Evolutionary conservation across 768 basidiomycete genomes (phyloP), one percentile per base, ranked within the genome.

Genomic region (Lyophyllum decastes): DNA sequence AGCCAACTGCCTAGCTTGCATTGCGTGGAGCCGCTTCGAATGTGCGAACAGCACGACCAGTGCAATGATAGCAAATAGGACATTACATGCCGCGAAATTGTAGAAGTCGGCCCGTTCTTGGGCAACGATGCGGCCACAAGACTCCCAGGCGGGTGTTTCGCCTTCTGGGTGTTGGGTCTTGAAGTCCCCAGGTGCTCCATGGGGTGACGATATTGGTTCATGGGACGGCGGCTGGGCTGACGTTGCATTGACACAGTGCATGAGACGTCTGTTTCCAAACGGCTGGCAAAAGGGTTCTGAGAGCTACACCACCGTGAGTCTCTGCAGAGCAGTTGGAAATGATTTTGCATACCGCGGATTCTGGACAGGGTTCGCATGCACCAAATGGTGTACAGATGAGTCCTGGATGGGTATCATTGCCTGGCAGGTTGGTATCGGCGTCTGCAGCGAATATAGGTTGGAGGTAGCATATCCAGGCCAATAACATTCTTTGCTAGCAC

Each of bases 211-310:
- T 14, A 63, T 60, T 24, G 53, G 34, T 33, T 27, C 58, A 58
- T 67, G 60, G 38, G 66, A 61, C 16, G 65, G 72, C 49, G 57
- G 58, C 17, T 38, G 38, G 16, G 60, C 21, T 34, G 72, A 70
- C 47, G 66, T 73, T 49, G 70, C 63, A 61, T 80, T 82, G 33
- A 83, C 67, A 59, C 95, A 98, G 68, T 95, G 95, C 78, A 95
- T 81, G 40, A 94, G 81, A 19, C 92, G 86, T 22, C 95, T 86
- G 73, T 95, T 95, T 51, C 95, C 95, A 68, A 94, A 96, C n/a
- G 95, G 95, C 67, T 92, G 87, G 73, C 95, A 98, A 72, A 90
- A 96, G 1, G 95, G 94, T 75, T 95, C 85, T 65, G 87, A 77
- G 34, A 92, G 76, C 94, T 95, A 61, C 9, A 34, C 54, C 21